Evolutionary conservation across 2,329 filamentous ascomycete genomes (phyloP).

Genomic region (Clarireedia homoeocarpa): DNA sequence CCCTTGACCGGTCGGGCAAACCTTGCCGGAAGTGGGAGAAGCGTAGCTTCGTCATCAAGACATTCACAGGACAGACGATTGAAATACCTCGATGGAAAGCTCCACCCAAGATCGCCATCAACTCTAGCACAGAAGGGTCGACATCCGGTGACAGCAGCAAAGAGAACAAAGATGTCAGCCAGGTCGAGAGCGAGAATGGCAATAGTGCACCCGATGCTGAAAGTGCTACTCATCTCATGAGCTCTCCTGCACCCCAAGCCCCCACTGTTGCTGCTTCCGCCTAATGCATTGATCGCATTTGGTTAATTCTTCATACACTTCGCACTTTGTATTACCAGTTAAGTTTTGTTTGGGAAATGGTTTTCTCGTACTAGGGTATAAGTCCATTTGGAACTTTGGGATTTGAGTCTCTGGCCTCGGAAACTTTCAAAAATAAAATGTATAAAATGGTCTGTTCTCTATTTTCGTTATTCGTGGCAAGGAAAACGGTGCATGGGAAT

Average conservation of each 20-base stretch:
- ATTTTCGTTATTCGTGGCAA: not conserved
- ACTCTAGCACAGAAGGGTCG: conserved; percentile 39
- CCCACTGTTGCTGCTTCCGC: conserved; percentile 10
- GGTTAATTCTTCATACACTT: conserved; percentile 6
- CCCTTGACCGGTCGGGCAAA: conserved; percentile 84
- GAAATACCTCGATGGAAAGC: conserved; percentile 76
- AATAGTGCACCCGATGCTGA: conserved; percentile 52
- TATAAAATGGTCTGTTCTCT: conserved; percentile 4
- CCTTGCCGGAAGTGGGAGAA: conserved; percentile 89
- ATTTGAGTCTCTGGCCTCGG: too few species aligned
- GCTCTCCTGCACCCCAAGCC: conserved; percentile 39
- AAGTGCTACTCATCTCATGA: conserved; percentile 39
- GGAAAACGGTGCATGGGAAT: not conserved
- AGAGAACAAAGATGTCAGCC: conserved; percentile 54
- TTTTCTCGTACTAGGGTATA: too few species aligned
- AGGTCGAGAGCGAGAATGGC: conserved; percentile 49
- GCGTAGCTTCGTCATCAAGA: conserved; percentile 77
- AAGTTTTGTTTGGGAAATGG: not conserved
- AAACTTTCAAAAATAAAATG: not conserved
- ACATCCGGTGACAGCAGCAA: conserved; percentile 47
- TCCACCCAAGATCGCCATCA: conserved; percentile 47
- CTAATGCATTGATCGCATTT: conserved; percentile 1
- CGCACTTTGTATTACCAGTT: conserved; percentile 4
- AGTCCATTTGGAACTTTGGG: too few species aligned
- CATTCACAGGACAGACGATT: conserved; percentile 84